phyloP scores from a whole-genome alignment of 2,329 filamentous ascomycete genomes.

The Talaromyces rugulosus region DNA sequence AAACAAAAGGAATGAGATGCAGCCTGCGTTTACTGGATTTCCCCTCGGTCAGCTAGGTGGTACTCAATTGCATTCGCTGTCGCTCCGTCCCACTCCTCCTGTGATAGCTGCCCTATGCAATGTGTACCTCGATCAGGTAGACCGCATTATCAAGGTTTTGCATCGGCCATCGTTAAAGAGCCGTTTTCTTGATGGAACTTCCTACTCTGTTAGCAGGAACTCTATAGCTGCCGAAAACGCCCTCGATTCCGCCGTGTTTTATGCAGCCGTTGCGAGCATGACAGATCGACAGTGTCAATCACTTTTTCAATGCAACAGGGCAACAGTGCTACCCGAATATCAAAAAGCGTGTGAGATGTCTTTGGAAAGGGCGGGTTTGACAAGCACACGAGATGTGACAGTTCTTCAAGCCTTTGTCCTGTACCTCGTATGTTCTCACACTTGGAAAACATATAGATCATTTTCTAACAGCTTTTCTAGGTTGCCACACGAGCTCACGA shows the following conservation, averaged over 20 bases:
- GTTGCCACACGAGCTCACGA: conserved; percentile 21
- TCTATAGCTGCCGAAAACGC: conserved; percentile 11
- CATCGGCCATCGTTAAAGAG: conserved; percentile 17
- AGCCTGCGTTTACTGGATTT: conserved; percentile 3
- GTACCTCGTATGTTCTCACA: conserved; percentile 16
- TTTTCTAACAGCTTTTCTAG: conserved; percentile 2
- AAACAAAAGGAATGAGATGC: neutral
- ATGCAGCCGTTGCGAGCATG: conserved; percentile 17
- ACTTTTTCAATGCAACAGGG: conserved; percentile 13
- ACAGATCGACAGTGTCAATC: conserved; percentile 15
- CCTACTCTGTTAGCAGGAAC: conserved; percentile 5
- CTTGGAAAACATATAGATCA: neutral
- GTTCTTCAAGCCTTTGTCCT: conserved; percentile 21
- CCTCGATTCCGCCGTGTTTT: conserved; percentile 17
- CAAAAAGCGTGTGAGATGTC: conserved; percentile 17
- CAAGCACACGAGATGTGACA: conserved; percentile 16
- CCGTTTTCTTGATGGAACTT: conserved; percentile 13
- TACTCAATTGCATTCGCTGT: neutral
- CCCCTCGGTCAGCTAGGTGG: neutral
- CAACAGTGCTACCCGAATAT: conserved; percentile 9
- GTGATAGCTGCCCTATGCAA: conserved; percentile 12
- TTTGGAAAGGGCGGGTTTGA: conserved; percentile 13
- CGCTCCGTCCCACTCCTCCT: conserved; percentile 1
- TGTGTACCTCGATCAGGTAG: conserved; percentile 18
- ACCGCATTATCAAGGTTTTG: conserved; percentile 19